Evolutionary conservation across 2,329 filamentous ascomycete genomes (phyloP), one percentile per base, ranked within the genome.

Genomic region (Amesomyces nigricolor): DNA sequence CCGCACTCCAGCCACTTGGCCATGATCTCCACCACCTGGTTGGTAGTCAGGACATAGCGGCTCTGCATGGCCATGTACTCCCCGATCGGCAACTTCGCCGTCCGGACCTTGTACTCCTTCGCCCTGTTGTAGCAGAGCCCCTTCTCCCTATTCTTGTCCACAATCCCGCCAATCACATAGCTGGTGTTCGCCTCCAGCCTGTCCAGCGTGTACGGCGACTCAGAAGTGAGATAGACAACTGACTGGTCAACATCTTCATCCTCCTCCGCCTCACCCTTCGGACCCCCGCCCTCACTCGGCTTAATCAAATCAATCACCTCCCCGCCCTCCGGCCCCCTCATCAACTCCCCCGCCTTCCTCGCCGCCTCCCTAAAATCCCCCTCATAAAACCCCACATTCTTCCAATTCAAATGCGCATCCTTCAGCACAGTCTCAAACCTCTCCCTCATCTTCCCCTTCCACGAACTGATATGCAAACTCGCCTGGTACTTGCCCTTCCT

Each of bases 21-120:
- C 89, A 99, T 96, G 60, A 99, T 97, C 72, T 97, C 92, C 46
- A 94, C 82, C 1, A 99, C 94, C 67, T 99, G 94, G 67, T 97
- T 99, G 7, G 92, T 96, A 3, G 92, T 86, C 55, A 99, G 75
- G 4, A 99, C 89, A 64, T 87, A 83, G 32, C 94, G 83, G 64
- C 87, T 91, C 54, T 86, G 81, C 88, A 99, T 95, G 61, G 90
- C 81, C 77, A 99, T 86, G 70, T 89, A 97, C 60, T 97, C 86
- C n/a, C 91, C 90, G 64, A 99, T 97, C 0, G 94, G 94, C 53
- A 99, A 71, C 68, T 90, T 91, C 2, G 92, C 94, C 0, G 94
- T 97, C 61, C 87, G 86, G 64, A 99, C 83, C 0, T 88, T 88
- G 59, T 79, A 79, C 53, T 86, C 82, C 51, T 81, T 77, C 0